phyloP scores from a whole-genome alignment of 441 rosid species.

The Adansonia gregorii region DNA sequence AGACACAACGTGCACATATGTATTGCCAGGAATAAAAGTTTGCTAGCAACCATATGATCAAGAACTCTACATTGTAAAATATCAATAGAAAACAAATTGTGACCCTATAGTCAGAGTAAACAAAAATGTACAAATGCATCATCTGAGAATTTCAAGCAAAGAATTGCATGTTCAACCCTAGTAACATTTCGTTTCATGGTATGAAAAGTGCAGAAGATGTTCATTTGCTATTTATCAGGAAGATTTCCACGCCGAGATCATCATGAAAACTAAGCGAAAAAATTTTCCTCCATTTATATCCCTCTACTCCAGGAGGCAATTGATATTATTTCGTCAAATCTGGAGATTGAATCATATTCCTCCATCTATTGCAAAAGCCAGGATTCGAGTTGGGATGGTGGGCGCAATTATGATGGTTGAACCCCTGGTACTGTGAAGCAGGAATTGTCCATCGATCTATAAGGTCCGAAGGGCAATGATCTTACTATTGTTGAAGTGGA shows the following conservation, averaged over 20 bases:
- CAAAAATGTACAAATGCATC: no score
- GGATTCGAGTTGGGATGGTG: neutral
- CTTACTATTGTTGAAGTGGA: slow-evolving; percentile 38
- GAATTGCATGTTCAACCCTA: slow-evolving; percentile 1
- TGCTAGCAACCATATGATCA: no score
- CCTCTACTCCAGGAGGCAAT: neutral
- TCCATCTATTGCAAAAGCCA: slow-evolving; percentile 12
- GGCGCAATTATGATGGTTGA: slow-evolving; percentile 30
- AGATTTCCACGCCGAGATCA: neutral
- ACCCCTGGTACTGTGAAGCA: slow-evolving; percentile 31
- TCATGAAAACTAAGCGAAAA: neutral
- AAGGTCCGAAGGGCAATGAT: slow-evolving; percentile 36
- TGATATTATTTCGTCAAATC: neutral
- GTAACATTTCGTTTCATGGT: neutral
- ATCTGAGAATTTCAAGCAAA: neutral
- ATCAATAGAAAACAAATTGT: neutral
- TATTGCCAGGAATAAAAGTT: no score
- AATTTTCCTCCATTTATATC: neutral
- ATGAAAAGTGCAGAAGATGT: neutral
- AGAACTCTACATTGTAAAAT: neutral
- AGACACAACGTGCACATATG: neutral
- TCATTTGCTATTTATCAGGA: neutral
- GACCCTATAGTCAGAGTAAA: neutral
- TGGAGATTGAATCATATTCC: slow-evolving; percentile 19
- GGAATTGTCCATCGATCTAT: slow-evolving; percentile 27